A percentile compares a stretch with the other conserved stretches of the same genome.
phyloP scores from a whole-genome alignment of 139 green algal species.

The Micractinium conductrix region DNA sequence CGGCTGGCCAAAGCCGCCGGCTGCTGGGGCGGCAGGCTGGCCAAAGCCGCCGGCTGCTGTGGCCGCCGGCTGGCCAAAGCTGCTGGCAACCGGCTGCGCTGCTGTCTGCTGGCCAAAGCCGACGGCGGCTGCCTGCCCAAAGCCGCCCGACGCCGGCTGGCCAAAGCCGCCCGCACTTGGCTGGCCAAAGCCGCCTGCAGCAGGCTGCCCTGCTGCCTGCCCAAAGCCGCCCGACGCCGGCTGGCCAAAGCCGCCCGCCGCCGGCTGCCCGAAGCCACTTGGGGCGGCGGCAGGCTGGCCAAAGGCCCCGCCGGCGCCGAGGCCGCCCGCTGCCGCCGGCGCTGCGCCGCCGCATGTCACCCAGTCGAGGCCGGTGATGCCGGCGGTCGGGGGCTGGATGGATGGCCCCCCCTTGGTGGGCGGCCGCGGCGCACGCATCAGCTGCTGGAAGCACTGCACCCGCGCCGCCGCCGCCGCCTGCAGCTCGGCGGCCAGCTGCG shows the following conservation, averaged over 20 bases:
- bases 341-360: neutral
- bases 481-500: conserved; percentile 38
- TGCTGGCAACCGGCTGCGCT: no score
- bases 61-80: conserved; percentile 25
- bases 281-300: neutral
- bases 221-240: neutral
- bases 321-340: neutral
- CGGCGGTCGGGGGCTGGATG: neutral
- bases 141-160: neutral
- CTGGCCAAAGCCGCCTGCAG: neutral
- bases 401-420: conserved; percentile 37
- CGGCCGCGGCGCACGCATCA: conserved; percentile 22
- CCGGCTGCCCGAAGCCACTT: conserved; percentile 10
- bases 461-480: conserved; percentile 25
- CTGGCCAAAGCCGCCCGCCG: neutral
- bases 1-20: conserved; percentile 1
- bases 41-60: conserved; percentile 29
- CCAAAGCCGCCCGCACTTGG: neutral
- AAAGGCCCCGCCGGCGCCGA: neutral
- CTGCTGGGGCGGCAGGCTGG: neutral
- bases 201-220: neutral
- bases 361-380: neutral
- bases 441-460: conserved; percentile 32
- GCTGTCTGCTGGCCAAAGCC: neutral
- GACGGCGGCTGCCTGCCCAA: conserved; percentile 10